These are phyloP conservation scores for Thelonectria olida DNA, from an alignment of 2,329 filamentous ascomycete species.

Conservation along the genomic window DNA sequence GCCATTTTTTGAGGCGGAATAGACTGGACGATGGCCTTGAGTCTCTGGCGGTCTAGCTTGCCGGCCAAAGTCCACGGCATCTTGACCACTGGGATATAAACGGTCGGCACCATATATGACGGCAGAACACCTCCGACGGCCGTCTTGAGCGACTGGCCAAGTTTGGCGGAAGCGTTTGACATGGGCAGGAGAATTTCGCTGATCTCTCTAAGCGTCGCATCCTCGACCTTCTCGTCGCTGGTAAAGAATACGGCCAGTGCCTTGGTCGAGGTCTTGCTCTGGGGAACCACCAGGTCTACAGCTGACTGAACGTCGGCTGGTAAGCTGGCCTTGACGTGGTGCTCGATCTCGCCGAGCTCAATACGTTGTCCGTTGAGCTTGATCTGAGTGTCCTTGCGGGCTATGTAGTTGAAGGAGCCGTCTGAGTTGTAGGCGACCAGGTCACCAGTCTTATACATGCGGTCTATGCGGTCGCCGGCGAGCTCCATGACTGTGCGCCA, in stretches of 20 bases:
- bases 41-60: conserved; percentile 54
- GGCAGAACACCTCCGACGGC: conserved; percentile 18
- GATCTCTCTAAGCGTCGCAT: not conserved
- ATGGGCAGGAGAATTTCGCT: conserved; percentile 16
- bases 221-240: not conserved
- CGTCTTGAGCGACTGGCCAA: conserved; percentile 24
- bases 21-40: conserved; percentile 31
- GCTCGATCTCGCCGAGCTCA: conserved; percentile 58
- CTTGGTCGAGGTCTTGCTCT: conserved; percentile 30
- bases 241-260: conserved; percentile 33
- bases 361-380: conserved; percentile 68
- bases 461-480: not conserved
- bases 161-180: conserved; percentile 4
- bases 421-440: conserved; percentile 54
- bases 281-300: conserved; percentile 57
- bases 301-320: conserved; percentile 47
- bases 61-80: conserved; percentile 54
- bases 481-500: conserved; percentile 40
- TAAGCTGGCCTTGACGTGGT: conserved; percentile 52
- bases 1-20: conserved; percentile 16
- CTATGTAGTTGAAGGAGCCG: conserved; percentile 54
- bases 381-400: conserved; percentile 66
- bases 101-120: conserved; percentile 53
- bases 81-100: conserved; percentile 50
- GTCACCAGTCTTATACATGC: conserved; percentile 59